A percentile compares a stretch with the other conserved stretches of the same genome.
Conservation (phyloP, 306 rosid species). For the Acacia acuminata region DNA sequence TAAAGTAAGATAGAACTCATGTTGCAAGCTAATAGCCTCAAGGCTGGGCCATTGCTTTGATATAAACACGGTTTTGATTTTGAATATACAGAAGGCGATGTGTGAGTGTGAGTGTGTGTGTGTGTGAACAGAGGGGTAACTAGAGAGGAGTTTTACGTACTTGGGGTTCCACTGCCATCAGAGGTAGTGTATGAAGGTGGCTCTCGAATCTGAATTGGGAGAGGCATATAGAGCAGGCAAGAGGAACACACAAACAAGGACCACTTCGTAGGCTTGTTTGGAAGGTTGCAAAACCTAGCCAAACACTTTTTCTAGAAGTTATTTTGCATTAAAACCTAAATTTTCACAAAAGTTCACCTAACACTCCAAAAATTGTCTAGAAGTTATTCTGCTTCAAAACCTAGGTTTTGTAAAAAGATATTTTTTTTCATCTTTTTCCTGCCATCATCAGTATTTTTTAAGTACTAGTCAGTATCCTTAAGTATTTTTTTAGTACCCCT, state of each 20-base stretch:
- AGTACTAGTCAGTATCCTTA: no score
- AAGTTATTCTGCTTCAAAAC: no score
- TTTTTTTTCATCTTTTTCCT: no score
- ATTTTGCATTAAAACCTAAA: no score
- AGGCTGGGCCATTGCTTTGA: neutral
- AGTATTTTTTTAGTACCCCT: no score
- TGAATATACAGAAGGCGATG: neutral
- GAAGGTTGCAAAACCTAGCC: no score
- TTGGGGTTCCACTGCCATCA: constrained; percentile 70
- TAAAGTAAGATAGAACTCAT: neutral
- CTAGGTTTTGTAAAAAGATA: no score
- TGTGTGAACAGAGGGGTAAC: no score
- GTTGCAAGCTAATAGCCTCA: neutral
- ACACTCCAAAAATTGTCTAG: no score
- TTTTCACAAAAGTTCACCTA: no score
- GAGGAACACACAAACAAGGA: constrained; percentile 41
- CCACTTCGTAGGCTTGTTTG: constrained; percentile 36
- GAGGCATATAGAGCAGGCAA: constrained; percentile 51
- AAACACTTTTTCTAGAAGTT: no score
- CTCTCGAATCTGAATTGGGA: constrained; percentile 66
- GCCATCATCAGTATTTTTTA: no score
- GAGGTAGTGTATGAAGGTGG: constrained; percentile 85
- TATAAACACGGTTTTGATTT: neutral
- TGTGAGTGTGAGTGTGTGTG: neutral
- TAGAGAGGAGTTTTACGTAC: constrained; percentile 39